Evolutionary conservation across 2,329 filamentous ascomycete species (phyloP), one percentile per base, ranked within the genome.

Genomic region (Stachybotrys echinatus): DNA sequence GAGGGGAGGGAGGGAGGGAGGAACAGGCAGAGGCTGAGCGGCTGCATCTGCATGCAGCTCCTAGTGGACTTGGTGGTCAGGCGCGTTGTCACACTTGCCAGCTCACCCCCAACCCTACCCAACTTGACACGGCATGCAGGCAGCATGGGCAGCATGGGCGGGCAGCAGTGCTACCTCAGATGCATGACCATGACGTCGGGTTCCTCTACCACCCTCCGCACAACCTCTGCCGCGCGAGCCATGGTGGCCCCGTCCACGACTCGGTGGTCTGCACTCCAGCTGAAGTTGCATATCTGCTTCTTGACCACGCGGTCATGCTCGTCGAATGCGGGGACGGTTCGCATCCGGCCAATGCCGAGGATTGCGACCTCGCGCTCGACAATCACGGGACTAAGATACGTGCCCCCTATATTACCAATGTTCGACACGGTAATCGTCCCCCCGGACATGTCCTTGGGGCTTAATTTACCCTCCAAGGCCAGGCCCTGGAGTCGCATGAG

Each of bases 341-440:
- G 87, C 66, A 91, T 83, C 57, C 88, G 84, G 5, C 94, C 94
- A 23, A 99, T 77, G 12, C 92, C 94, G 23, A 99, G 70, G 63
- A 99, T 99, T 8, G 89, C 91, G 10, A 97, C 88, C 70, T 97
- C 92, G 40, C 83, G 87, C 54, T 91, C 87, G 44, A 96, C 89
- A 59, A 99, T 89, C 46, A 99, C 88, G 1, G 94, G 94, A 23
- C 87, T 85, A 44, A 97, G 84, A 60, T 95, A 95, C 1, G 89
- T 94, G 23, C 94, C 94, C 49, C 94, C 94, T 43, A 99, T 90
- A 59, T 85, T 95, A 43, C 94, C 94, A 59, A 99, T 96, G 66
- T 99, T 99, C 60, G 91, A 96, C 46, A 99, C 84, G 0, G 94
- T 96, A 61, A 99, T 92, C 2, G 94, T 97, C 17, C 91, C 91